Evolutionary conservation across 2,329 filamentous ascomycete species (phyloP).

Genomic region (Balansia obtecta): DNA sequence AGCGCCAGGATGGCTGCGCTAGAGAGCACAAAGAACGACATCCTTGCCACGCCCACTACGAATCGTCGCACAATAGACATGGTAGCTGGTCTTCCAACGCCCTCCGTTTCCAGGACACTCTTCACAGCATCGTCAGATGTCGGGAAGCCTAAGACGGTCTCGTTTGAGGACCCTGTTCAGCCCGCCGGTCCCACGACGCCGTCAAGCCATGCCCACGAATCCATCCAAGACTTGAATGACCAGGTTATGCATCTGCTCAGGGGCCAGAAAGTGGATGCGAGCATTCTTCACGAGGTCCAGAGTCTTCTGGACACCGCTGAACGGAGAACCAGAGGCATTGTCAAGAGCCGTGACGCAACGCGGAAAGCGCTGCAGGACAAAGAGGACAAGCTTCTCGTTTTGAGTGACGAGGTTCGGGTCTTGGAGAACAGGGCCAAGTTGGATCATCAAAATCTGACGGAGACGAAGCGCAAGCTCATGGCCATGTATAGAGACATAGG

Average conservation of each 20-base stretch:
- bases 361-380: constrained; percentile 49
- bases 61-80: constrained; percentile 12
- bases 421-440: constrained; percentile 26
- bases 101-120: constrained; percentile 23
- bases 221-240: constrained; percentile 24
- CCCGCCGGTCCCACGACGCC: constrained; percentile 2
- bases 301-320: constrained; percentile 41
- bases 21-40: constrained; percentile 2
- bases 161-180: constrained; percentile 15
- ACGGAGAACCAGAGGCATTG: constrained; percentile 46
- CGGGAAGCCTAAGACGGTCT: constrained; percentile 22
- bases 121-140: constrained; percentile 16
- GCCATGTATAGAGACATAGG: constrained; percentile 23
- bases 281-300: constrained; percentile 25
- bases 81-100: constrained; percentile 18
- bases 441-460: constrained; percentile 21
- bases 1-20: constrained; percentile 17
- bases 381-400: constrained; percentile 32
- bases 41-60: constrained; percentile 16
- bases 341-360: constrained; percentile 52
- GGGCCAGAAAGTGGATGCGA: constrained; percentile 26
- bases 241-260: constrained; percentile 39
- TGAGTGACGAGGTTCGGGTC: constrained; percentile 24
- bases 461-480: constrained; percentile 26
- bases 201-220: constrained; percentile 9